phyloP scores from a whole-genome alignment of 805 yeast species.

The Metschnikowia hibisci region DNA sequence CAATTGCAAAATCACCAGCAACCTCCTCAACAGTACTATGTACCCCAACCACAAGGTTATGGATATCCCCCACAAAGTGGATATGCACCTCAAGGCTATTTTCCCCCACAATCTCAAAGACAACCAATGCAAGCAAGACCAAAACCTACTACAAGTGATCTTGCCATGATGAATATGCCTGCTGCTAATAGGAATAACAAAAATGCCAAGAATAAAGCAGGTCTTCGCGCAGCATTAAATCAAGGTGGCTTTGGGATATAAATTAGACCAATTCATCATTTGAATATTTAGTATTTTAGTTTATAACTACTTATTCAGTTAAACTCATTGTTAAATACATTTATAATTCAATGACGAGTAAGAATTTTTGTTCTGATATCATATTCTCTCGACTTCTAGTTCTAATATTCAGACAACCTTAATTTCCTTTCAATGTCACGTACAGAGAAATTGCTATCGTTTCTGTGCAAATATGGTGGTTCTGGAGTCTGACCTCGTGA shows the following conservation, averaged over 20 bases:
- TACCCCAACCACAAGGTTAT: constrained; percentile 13
- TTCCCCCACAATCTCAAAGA: constrained; percentile 14
- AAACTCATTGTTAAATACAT: neutral
- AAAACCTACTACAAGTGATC: constrained; percentile 36
- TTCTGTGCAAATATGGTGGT: constrained; percentile 42
- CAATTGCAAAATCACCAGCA: constrained; percentile 21
- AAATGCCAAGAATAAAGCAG: constrained; percentile 49
- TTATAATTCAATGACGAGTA: neutral
- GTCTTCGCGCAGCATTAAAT: constrained; percentile 59
- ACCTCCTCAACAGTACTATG: constrained; percentile 14
- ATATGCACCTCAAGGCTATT: constrained; percentile 15
- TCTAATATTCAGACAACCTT: constrained; percentile 57
- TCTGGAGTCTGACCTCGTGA: constrained; percentile 59
- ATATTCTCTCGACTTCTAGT: constrained; percentile 2
- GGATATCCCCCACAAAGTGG: constrained; percentile 8
- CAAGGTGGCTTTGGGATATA: constrained; percentile 69
- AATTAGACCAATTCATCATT: neutral
- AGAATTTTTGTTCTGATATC: no score
- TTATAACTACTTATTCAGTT: neutral
- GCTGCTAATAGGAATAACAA: constrained; percentile 34
- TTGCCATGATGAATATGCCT: constrained; percentile 48
- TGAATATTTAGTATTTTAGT: no score
- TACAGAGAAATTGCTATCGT: constrained; percentile 38
- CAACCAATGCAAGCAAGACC: constrained; percentile 5
- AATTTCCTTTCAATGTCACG: constrained; percentile 64